Conservation (phyloP, 441 rosid species). For the Syzygium syzygioides region DNA sequence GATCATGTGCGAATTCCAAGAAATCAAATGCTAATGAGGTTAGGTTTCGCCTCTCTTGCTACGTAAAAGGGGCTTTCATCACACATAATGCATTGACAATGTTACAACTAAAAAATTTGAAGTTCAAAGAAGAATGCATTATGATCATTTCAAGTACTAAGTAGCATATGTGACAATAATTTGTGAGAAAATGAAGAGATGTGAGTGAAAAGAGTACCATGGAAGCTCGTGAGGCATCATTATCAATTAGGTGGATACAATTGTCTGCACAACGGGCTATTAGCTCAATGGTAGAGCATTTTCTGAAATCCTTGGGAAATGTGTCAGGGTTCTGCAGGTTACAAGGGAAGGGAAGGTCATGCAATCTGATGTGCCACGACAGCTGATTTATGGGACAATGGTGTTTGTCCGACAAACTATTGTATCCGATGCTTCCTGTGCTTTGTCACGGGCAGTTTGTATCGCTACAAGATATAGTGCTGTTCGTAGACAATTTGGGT, state of each 20-base stretch:
- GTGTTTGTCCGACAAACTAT: slow-evolving; percentile 79
- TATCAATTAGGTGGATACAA: neutral
- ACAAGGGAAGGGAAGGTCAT: slow-evolving; percentile 79
- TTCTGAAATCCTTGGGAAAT: slow-evolving; percentile 22
- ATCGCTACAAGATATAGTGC: slow-evolving; percentile 95
- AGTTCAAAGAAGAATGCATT: neutral
- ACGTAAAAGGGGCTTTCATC: neutral
- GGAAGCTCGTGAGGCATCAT: neutral
- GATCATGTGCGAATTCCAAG: slow-evolving; percentile 93
- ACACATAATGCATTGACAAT: neutral
- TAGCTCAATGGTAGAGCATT: neutral
- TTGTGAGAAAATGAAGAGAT: neutral
- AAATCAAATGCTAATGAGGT: slow-evolving; percentile 94
- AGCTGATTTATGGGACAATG: slow-evolving; percentile 89
- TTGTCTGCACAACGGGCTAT: neutral
- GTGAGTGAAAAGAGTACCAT: neutral
- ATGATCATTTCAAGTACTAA: neutral
- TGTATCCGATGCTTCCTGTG: slow-evolving; percentile 83
- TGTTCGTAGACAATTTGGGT: slow-evolving; percentile 94
- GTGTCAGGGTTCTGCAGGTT: slow-evolving; percentile 72
- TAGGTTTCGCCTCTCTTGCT: slow-evolving; percentile 10
- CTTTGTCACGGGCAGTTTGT: slow-evolving; percentile 86
- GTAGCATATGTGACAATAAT: neutral
- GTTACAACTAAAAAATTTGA: neutral
- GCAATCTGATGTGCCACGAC: slow-evolving; percentile 80